Percentiles rank a stretch among this genome's conserved stretches.
Conservation (phyloP, 2,329 filamentous ascomycete genomes). For the Ophiostoma novo-ulmi region DNA sequence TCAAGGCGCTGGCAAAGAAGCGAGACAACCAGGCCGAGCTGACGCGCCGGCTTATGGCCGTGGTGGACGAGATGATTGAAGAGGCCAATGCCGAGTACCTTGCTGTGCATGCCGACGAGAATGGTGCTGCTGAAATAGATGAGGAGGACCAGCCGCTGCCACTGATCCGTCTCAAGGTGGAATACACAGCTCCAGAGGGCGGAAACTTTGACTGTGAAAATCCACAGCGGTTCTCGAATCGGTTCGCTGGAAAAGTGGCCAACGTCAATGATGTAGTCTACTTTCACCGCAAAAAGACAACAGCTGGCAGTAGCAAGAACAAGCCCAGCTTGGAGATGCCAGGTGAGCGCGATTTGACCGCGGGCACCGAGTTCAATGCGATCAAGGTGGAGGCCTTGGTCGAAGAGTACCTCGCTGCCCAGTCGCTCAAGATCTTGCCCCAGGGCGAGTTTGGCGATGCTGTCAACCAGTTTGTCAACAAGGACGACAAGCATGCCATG, state of each 20-base stretch:
- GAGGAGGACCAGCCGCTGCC: conserved; percentile 66
- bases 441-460: conserved; percentile 91
- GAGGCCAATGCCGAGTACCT: conserved; percentile 79
- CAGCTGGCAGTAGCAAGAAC: conserved; percentile 39
- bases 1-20: conserved; percentile 71
- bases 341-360: conserved; percentile 58
- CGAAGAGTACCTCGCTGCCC: conserved; percentile 76
- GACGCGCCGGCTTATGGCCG: conserved; percentile 66
- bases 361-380: conserved; percentile 57
- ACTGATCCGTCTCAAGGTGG: conserved; percentile 82
- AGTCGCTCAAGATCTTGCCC: conserved; percentile 86
- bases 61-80: conserved; percentile 83
- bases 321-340: conserved; percentile 37
- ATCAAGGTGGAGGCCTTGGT: conserved; percentile 88
- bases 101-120: conserved; percentile 60
- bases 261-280: conserved; percentile 92
- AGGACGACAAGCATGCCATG: conserved; percentile 92
- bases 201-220: conserved; percentile 89
- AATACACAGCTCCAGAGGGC: conserved; percentile 79
- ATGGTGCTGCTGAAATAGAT: conserved; percentile 53
- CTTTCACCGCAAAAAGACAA: conserved; percentile 84
- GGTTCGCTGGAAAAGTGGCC: conserved; percentile 83
- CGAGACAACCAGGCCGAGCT: conserved; percentile 79
- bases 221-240: conserved; percentile 89
- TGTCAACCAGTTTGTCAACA: conserved; percentile 86